Evolutionary conservation across 192 early-diverging fungal genomes (phyloP).

Genomic region (Linnemannia zychae): DNA sequence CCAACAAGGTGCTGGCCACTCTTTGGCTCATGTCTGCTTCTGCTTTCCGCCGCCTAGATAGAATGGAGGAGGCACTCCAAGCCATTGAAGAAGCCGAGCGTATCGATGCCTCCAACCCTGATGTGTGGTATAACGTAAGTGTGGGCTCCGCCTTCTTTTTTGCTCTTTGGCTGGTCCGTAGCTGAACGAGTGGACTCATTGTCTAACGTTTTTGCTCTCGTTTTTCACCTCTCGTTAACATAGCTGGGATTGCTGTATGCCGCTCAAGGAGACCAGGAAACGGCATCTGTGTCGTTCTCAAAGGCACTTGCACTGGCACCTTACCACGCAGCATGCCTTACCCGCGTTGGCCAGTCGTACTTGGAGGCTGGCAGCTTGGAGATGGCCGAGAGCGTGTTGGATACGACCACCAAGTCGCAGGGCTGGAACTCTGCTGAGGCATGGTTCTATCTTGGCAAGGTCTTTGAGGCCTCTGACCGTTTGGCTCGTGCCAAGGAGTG

Average conservation of each 20-base stretch:
- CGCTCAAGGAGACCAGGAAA: constrained; percentile 42
- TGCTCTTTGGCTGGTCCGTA: background rate
- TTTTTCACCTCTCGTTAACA: background rate
- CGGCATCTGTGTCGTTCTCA: constrained; percentile 60
- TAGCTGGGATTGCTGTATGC: constrained; percentile 54
- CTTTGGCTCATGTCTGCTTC: constrained; percentile 66
- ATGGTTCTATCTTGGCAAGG: constrained; percentile 68
- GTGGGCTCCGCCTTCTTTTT: no score
- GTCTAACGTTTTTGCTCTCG: background rate
- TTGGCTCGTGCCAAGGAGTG: constrained; percentile 63
- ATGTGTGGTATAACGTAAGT: constrained; percentile 63
- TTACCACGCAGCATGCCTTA: constrained; percentile 48
- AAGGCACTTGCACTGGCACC: constrained; percentile 62
- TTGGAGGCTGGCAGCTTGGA: constrained; percentile 56
- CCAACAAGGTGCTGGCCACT: constrained; percentile 50
- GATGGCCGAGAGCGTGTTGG: constrained; percentile 65
- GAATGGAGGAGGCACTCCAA: constrained; percentile 62
- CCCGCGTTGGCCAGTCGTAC: constrained; percentile 61
- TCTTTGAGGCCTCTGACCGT: constrained; percentile 55
- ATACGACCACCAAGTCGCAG: constrained; percentile 59
- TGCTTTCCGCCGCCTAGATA: constrained; percentile 56
- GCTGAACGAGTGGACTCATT: no score
- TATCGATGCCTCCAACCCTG: constrained; percentile 59
- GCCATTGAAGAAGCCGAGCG: constrained; percentile 68
- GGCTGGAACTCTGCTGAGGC: constrained; percentile 74